Evolutionary conservation across 345 rosid genomes (phyloP).

Genomic region (Linum trigynum): DNA sequence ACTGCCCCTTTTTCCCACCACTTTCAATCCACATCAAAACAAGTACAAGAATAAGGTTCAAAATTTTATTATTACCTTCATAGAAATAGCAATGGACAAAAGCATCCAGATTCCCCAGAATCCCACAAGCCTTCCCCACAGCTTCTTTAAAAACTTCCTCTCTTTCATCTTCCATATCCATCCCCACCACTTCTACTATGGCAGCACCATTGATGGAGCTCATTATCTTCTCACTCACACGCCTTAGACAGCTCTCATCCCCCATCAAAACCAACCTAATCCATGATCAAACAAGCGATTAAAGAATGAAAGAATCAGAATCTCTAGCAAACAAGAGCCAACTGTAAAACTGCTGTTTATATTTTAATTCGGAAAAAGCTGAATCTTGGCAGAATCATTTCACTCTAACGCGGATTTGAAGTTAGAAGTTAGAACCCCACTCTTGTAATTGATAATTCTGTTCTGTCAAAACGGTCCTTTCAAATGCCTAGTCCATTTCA

Average conservation of each 20-base stretch:
- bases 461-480: too few species aligned
- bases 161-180: conserved; percentile 70
- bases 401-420: too few species aligned
- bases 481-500: too few species aligned
- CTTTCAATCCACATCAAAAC: neutral
- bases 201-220: conserved; percentile 22
- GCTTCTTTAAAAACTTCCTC: conserved; percentile 55
- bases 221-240: conserved; percentile 31
- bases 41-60: neutral
- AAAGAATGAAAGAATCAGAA: neutral
- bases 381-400: too few species aligned
- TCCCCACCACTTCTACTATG: conserved; percentile 46
- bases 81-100: conserved; percentile 56
- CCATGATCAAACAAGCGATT: neutral
- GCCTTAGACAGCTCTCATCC: conserved; percentile 39
- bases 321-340: neutral
- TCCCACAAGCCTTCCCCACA: conserved; percentile 54
- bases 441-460: neutral
- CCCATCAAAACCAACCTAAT: conserved; percentile 83
- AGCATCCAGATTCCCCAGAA: conserved; percentile 63
- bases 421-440: too few species aligned
- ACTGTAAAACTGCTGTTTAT: neutral
- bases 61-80: conserved; percentile 42
- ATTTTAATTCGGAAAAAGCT: too few species aligned
- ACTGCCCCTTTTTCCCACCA: neutral